phyloP scores from a whole-genome alignment of 2,329 filamentous ascomycete genomes.

The Fusarium sp. region DNA sequence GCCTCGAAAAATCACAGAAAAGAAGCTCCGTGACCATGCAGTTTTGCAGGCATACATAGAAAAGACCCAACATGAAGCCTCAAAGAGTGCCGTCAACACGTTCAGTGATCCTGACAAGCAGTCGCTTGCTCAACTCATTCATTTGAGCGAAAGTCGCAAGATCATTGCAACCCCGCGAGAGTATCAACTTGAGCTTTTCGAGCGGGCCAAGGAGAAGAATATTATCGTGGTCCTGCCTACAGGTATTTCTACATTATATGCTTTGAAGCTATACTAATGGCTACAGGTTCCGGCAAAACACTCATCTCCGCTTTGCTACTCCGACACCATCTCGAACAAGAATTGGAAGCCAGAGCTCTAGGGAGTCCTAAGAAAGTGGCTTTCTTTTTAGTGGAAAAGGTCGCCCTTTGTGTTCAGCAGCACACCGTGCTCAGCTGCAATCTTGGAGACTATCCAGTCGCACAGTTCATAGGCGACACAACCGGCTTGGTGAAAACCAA shows the following conservation, averaged over 20 bases:
- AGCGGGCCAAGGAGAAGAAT: constrained; percentile 85
- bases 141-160: constrained; percentile 55
- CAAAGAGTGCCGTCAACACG: constrained; percentile 41
- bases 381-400: constrained; percentile 92
- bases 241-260: constrained; percentile 58
- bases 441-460: constrained; percentile 76
- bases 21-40: constrained; percentile 63
- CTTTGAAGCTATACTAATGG: neutral
- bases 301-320: constrained; percentile 92
- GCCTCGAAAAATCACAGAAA: constrained; percentile 58
- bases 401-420: constrained; percentile 92
- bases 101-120: constrained; percentile 48
- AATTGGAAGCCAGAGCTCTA: constrained; percentile 75
- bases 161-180: constrained; percentile 85
- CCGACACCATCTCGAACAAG: constrained; percentile 79
- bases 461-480: constrained; percentile 80
- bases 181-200: constrained; percentile 93
- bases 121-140: constrained; percentile 52
- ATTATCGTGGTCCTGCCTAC: constrained; percentile 94
- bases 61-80: constrained; percentile 54
- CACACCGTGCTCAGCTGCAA: constrained; percentile 84
- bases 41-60: constrained; percentile 61
- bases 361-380: constrained; percentile 74
- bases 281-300: constrained; percentile 87
- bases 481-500: constrained; percentile 55